Conservation (phyloP, 345 rosid genomes). For the Euphorbia peplus region DNA sequence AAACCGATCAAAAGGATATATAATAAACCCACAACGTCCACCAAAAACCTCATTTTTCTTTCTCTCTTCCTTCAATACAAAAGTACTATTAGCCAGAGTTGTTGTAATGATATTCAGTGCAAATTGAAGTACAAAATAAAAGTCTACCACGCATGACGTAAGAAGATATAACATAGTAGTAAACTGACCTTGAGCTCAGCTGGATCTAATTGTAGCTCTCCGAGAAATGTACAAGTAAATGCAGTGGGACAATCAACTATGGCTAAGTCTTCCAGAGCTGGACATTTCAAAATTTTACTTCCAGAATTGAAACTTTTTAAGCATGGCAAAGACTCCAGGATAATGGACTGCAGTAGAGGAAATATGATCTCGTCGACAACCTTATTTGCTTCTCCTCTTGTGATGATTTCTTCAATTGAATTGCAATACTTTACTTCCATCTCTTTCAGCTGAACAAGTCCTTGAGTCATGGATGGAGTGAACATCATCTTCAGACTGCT, state of each 20-base stretch:
- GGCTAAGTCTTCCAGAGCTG: not conserved
- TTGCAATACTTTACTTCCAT: not conserved
- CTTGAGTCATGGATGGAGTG: no score
- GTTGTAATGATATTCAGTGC: no score
- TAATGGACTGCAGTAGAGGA: no score
- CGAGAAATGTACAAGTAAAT: not conserved
- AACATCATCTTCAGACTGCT: no score
- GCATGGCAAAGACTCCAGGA: conserved; percentile 5
- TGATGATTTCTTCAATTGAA: conserved; percentile 3
- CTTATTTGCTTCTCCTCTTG: not conserved
- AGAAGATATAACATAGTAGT: not conserved
- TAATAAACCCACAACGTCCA: no score
- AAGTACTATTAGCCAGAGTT: no score
- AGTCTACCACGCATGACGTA: no score
- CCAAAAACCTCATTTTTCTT: no score
- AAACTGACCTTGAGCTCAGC: conserved; percentile 3
- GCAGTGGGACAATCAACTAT: no score
- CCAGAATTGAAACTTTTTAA: not conserved
- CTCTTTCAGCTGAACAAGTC: no score
- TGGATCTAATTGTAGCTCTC: not conserved
- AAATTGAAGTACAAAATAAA: no score
- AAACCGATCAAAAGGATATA: no score
- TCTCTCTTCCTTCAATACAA: not conserved
- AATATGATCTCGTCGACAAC: not conserved
- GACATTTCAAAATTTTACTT: not conserved